Conservation (phyloP, 2,329 filamentous ascomycete species). For the Didymella glomerata region DNA sequence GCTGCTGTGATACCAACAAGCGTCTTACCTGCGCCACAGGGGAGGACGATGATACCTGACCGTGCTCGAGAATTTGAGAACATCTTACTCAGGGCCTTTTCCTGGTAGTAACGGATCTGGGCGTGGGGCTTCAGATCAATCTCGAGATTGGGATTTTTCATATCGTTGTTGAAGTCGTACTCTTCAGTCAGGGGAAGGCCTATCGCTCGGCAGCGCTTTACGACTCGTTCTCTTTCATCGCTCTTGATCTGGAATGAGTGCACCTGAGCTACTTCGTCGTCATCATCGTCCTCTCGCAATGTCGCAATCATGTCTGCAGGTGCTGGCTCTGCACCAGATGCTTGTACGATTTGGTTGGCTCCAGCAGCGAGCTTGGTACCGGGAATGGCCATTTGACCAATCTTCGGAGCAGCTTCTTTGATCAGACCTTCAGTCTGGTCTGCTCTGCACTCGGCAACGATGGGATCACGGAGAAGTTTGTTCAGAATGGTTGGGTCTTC, state of each 20-base stretch:
- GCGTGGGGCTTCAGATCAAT: constrained; percentile 91
- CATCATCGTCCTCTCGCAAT: constrained; percentile 74
- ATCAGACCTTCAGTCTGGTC: constrained; percentile 77
- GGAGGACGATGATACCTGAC: constrained; percentile 95
- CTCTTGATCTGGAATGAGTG: constrained; percentile 93
- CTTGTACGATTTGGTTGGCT: constrained; percentile 70
- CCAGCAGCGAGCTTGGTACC: constrained; percentile 94
- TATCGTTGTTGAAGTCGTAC: constrained; percentile 95
- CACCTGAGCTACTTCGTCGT: constrained; percentile 85
- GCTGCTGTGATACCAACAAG: constrained; percentile 97
- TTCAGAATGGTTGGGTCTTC: constrained; percentile 87
- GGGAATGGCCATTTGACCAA: constrained; percentile 87
- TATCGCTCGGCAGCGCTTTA: constrained; percentile 87
- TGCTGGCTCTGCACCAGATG: constrained; percentile 40
- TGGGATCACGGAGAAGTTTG: constrained; percentile 81
- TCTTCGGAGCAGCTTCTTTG: constrained; percentile 82
- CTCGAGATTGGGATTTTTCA: constrained; percentile 86
- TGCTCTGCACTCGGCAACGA: constrained; percentile 81
- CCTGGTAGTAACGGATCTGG: constrained; percentile 92
- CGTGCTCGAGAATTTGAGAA: constrained; percentile 97
- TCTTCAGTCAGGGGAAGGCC: constrained; percentile 91
- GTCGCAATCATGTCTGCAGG: constrained; percentile 72
- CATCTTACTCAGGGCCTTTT: constrained; percentile 98
- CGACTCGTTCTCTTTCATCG: constrained; percentile 82
- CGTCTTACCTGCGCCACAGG: constrained; percentile 96